Conservation (phyloP, 1,284 basidiomycete genomes). For the Microbotryum intermedium region DNA sequence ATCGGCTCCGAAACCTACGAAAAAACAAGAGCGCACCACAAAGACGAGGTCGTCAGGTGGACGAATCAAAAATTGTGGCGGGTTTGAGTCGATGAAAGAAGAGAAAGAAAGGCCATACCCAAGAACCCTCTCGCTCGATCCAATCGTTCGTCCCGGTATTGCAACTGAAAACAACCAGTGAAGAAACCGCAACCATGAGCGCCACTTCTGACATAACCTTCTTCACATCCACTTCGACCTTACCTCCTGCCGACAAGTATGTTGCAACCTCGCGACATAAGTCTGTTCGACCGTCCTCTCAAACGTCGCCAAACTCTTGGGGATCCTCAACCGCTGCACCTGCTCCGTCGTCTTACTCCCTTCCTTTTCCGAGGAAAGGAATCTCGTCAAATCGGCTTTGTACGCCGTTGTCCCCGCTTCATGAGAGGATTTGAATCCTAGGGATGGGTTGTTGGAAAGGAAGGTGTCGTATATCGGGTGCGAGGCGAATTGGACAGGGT, state of each 20-base stretch:
- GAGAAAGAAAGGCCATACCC: slow-evolving; percentile 43
- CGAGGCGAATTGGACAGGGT: slow-evolving; percentile 62
- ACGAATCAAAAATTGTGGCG: no score
- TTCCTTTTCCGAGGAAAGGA: slow-evolving; percentile 43
- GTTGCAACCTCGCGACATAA: slow-evolving; percentile 62
- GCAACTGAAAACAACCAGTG: slow-evolving; percentile 35
- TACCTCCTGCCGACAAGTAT: slow-evolving; percentile 55
- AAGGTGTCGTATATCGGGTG: slow-evolving; percentile 51
- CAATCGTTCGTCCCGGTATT: slow-evolving; percentile 56
- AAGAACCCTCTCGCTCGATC: slow-evolving; percentile 74
- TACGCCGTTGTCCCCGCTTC: slow-evolving; percentile 16
- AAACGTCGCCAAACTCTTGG: slow-evolving; percentile 46
- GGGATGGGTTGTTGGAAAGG: slow-evolving; percentile 23
- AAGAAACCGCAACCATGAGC: not conserved
- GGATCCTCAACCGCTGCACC: slow-evolving; percentile 29
- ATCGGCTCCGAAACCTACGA: slow-evolving; percentile 58
- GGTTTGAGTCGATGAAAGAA: no score
- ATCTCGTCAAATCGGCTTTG: slow-evolving; percentile 1
- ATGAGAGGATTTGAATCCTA: slow-evolving; percentile 17
- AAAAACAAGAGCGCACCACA: no score
- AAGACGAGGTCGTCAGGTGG: no score
- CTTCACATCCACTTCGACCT: not conserved
- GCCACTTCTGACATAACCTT: no score
- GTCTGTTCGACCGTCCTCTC: slow-evolving; percentile 60
- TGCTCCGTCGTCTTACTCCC: slow-evolving; percentile 36